A percentile compares a stretch with the other conserved stretches of the same genome.
Conservation (phyloP, 2,329 filamentous ascomycete species). For the Cladosporium sp. region DNA sequence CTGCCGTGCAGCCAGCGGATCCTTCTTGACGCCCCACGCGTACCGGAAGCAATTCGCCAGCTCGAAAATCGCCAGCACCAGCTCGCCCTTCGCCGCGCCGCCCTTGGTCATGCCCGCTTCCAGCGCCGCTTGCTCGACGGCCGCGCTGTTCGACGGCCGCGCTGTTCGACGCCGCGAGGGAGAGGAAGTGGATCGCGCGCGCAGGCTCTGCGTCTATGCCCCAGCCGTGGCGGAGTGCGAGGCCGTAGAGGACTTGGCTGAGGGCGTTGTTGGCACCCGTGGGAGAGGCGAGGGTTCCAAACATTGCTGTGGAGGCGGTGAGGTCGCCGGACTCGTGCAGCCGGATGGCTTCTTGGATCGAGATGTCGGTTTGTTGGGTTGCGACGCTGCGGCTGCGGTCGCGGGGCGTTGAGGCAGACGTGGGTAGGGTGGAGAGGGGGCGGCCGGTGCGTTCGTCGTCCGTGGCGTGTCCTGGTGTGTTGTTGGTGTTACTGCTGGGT, state of each 20-base stretch:
- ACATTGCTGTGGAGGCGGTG: constrained; percentile 73
- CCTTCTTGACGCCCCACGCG: constrained; percentile 85
- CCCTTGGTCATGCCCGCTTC: constrained; percentile 86
- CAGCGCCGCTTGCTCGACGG: constrained; percentile 78
- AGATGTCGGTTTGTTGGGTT: constrained; percentile 40
- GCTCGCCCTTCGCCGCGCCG: constrained; percentile 88
- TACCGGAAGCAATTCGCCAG: constrained; percentile 87
- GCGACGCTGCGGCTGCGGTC: constrained; percentile 31
- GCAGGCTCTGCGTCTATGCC: constrained; percentile 68
- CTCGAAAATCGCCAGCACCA: constrained; percentile 94
- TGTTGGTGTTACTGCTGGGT: constrained; percentile 7
- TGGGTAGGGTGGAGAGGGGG: not conserved
- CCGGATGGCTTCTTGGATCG: constrained; percentile 92
- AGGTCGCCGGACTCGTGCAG: constrained; percentile 82
- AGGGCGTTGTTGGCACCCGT: constrained; percentile 83
- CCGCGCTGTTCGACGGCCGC: constrained; percentile 82
- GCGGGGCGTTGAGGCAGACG: not conserved
- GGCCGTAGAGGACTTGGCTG: constrained; percentile 90
- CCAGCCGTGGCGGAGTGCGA: constrained; percentile 92
- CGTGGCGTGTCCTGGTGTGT: not conserved
- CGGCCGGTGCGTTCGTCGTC: not conserved
- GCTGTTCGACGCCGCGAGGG: constrained; percentile 82
- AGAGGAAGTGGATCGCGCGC: constrained; percentile 75
- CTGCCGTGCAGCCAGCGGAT: constrained; percentile 75
- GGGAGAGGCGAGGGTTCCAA: constrained; percentile 75